Conservation (phyloP, 2,329 filamentous ascomycete genomes). For the Fusarium sterilihyphosum region DNA sequence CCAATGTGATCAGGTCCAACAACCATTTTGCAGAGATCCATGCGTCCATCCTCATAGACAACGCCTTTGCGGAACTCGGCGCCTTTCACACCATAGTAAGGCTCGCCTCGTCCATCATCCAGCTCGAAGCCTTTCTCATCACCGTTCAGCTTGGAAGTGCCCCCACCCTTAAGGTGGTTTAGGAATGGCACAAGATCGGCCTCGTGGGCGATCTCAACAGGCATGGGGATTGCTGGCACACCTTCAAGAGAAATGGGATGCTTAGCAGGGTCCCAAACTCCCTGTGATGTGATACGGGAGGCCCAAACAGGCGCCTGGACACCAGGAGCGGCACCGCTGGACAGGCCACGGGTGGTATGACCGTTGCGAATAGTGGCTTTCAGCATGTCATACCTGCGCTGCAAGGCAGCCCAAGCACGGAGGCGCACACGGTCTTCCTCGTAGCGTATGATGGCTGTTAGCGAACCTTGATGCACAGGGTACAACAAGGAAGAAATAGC, state of each 20-base stretch:
- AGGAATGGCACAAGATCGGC: conserved; percentile 49
- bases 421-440: conserved; percentile 50
- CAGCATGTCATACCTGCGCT: conserved; percentile 50
- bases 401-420: conserved; percentile 49
- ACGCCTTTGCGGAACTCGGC: conserved; percentile 52
- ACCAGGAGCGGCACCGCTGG: conserved; percentile 46
- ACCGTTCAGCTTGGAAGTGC: conserved; percentile 43
- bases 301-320: conserved; percentile 48
- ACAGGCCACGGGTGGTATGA: conserved; percentile 41
- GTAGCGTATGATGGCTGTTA: conserved; percentile 52
- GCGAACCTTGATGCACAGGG: conserved; percentile 47
- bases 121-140: conserved; percentile 43
- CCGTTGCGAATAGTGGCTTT: conserved; percentile 47
- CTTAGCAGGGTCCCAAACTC: conserved; percentile 47
- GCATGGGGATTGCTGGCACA: conserved; percentile 48
- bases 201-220: conserved; percentile 45
- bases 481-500: conserved; percentile 48
- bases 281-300: conserved; percentile 47
- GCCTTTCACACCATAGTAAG: conserved; percentile 48
- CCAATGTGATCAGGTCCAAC: conserved; percentile 62
- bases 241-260: conserved; percentile 47
- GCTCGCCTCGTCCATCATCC: conserved; percentile 50
- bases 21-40: conserved; percentile 66
- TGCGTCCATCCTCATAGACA: conserved; percentile 61
- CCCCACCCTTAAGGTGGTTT: conserved; percentile 45